A percentile compares a stretch with the other conserved stretches of the same genome.
These are phyloP conservation scores for Pichia sp. DNA, from an alignment of 1,139 yeast genomes.

Conservation along the genomic window DNA sequence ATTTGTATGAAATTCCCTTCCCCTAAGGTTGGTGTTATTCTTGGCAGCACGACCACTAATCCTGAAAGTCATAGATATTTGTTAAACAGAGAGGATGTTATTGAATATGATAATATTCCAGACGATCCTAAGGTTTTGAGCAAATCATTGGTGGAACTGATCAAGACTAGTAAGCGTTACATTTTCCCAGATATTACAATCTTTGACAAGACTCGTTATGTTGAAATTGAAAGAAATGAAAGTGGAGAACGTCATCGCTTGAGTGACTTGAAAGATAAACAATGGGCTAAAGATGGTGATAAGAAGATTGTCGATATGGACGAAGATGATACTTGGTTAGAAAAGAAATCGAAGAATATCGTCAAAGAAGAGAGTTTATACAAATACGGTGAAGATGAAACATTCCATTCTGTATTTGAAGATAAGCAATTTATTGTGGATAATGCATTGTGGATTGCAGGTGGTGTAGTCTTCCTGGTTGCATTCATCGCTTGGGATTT, in stretches of 20 bases:
- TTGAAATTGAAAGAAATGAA: conserved; percentile 58
- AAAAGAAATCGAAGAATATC: conserved; percentile 22
- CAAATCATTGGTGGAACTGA: conserved; percentile 14
- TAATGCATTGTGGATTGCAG: conserved; percentile 26
- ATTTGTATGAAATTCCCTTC: conserved; percentile 66
- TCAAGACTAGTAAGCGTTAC: conserved; percentile 27
- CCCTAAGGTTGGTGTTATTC: conserved; percentile 56
- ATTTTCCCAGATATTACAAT: conserved; percentile 46
- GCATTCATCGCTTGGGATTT: conserved; percentile 15
- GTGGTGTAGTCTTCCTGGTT: conserved; percentile 16
- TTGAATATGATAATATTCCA: conserved; percentile 35
- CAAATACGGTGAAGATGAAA: conserved; percentile 28
- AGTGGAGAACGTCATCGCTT: conserved; percentile 29
- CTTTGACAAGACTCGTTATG: conserved; percentile 43
- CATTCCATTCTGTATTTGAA: conserved; percentile 19
- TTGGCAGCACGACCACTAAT: conserved; percentile 38
- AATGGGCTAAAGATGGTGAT: conserved; percentile 28
- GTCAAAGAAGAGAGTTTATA: conserved; percentile 21
- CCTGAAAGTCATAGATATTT: conserved; percentile 20
- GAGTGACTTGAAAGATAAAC: conserved; percentile 15
- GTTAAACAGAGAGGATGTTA: conserved; percentile 16
- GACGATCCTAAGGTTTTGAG: conserved; percentile 30
- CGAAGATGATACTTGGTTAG: conserved; percentile 33
- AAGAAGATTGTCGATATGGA: conserved; percentile 11
- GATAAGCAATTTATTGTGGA: conserved; percentile 26